These are phyloP conservation scores for Rubus parviflorus DNA, from an alignment of 306 rosid genomes.

Conservation along the genomic window DNA sequence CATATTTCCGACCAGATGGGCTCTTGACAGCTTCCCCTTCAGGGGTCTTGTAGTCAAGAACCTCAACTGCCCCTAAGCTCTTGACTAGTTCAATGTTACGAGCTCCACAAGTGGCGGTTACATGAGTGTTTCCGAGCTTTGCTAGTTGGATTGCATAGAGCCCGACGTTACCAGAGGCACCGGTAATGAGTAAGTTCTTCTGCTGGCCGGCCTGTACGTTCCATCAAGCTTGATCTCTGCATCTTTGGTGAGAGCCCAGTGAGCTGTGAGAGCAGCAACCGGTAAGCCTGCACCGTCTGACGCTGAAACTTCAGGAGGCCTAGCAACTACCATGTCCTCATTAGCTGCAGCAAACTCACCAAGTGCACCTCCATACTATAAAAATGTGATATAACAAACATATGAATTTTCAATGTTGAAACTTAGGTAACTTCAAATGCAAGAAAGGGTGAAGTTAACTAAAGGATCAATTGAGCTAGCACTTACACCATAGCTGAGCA, in stretches of 20 bases:
- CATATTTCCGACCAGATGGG: conserved; percentile 64
- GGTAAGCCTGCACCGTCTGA: conserved; percentile 56
- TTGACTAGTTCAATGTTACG: conserved; percentile 58
- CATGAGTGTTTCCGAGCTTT: conserved; percentile 54
- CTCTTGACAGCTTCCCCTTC: conserved; percentile 59
- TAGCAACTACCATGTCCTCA: conserved; percentile 36
- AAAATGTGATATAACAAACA: neutral
- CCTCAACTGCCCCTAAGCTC: conserved; percentile 72
- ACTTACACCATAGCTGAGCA: conserved; percentile 40
- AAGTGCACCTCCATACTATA: conserved; percentile 65
- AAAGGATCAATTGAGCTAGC: conserved; percentile 1
- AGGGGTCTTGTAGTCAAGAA: conserved; percentile 65
- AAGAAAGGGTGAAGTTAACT: neutral
- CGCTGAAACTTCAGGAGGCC: conserved; percentile 60
- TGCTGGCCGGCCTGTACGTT: conserved; percentile 41
- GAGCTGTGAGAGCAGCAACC: conserved; percentile 54
- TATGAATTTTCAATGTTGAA: neutral
- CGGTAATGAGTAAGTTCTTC: conserved; percentile 52
- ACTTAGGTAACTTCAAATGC: neutral
- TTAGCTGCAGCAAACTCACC: conserved; percentile 59
- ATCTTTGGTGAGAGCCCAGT: conserved; percentile 50
- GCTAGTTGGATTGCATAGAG: conserved; percentile 67
- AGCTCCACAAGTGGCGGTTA: conserved; percentile 75
- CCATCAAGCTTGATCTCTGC: conserved; percentile 65
- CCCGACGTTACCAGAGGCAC: conserved; percentile 65